These are phyloP conservation scores for Phytophthora chlamydospora DNA, from an alignment of 352 stramenopile species.

Conservation along the genomic window DNA sequence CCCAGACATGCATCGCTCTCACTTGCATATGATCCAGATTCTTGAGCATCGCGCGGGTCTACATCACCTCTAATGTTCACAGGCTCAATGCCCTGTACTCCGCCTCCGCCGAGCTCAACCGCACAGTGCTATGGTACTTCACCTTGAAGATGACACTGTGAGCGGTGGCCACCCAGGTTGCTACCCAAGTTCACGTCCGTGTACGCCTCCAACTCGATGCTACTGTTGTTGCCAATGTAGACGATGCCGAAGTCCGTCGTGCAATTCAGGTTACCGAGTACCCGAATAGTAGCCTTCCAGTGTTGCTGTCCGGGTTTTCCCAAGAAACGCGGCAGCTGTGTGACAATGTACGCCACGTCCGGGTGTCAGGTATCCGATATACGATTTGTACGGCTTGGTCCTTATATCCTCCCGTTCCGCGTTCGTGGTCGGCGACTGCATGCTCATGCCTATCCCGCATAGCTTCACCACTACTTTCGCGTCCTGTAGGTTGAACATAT, in stretches of 20 bases:
- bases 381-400: background rate
- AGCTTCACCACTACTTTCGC: no score
- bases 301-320: background rate
- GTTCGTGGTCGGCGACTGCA: background rate
- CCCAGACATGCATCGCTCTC: conserved; percentile 1
- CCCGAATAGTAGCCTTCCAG: background rate
- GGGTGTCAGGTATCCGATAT: background rate
- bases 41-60: conserved; percentile 8
- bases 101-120: conserved; percentile 6
- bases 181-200: background rate
- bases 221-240: background rate
- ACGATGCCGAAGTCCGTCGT: background rate
- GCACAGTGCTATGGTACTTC: conserved; percentile 10
- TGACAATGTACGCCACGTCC: background rate
- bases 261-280: conserved; percentile 7
- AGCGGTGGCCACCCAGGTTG: conserved; percentile 5
- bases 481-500: no score
- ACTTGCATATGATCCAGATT: background rate
- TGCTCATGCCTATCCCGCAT: no score
- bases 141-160: conserved; percentile 10
- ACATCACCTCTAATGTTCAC: conserved; percentile 6
- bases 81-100: conserved; percentile 18
- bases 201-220: background rate
- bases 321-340: background rate
- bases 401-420: background rate